Percentiles rank a stretch among this genome's conserved stretches.
These are phyloP conservation scores for Termitomyces sp. DNA, from an alignment of 768 basidiomycete species.

Conservation along the genomic window DNA sequence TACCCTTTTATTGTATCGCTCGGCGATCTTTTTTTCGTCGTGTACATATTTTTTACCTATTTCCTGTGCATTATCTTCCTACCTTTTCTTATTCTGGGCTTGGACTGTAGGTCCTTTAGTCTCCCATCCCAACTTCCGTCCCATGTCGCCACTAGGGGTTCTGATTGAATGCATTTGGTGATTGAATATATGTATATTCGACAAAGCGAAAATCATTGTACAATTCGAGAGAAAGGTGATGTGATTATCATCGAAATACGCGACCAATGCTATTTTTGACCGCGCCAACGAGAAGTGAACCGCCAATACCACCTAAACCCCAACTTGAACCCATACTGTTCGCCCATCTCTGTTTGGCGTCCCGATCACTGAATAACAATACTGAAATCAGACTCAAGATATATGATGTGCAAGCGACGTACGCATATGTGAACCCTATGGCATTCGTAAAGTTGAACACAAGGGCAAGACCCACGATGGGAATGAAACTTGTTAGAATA, in stretches of 20 bases:
- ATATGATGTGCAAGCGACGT: constrained; percentile 24
- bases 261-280: constrained; percentile 80
- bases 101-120: constrained; percentile 9
- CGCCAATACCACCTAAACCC: constrained; percentile 78
- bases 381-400: constrained; percentile 9
- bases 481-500: constrained; percentile 60
- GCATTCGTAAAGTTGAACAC: constrained; percentile 96
- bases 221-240: background rate
- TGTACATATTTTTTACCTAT: background rate
- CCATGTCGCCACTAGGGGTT: constrained; percentile 2
- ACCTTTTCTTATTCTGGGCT: background rate
- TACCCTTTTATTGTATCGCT: constrained; percentile 11
- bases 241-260: constrained; percentile 46
- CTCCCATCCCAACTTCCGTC: background rate
- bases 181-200: constrained; percentile 10
- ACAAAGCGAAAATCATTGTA: background rate
- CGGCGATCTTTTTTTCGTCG: background rate
- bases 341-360: constrained; percentile 92
- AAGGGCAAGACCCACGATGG: constrained; percentile 90
- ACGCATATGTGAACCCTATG: constrained; percentile 97
- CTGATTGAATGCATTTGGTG: constrained; percentile 8
- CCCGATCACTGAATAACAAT: constrained; percentile 61
- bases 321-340: constrained; percentile 67
- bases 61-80: background rate
- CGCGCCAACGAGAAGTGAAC: constrained; percentile 77